Conservation (phyloP, 352 stramenopile species). For the Blastocystis sp. region DNA sequence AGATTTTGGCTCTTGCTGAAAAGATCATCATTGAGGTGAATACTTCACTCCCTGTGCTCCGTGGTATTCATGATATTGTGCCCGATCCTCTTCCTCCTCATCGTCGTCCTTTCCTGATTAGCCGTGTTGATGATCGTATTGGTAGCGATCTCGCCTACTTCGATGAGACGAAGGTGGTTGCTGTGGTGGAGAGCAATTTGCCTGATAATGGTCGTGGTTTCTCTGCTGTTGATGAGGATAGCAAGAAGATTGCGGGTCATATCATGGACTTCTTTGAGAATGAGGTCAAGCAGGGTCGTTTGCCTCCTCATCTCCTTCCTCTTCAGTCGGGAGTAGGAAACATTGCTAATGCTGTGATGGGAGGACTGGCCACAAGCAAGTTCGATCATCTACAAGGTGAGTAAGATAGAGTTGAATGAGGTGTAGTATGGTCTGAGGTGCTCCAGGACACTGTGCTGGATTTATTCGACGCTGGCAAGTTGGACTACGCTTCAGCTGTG, state of each 20-base stretch:
- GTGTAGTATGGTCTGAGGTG: conserved; percentile 66
- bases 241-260: conserved; percentile 61
- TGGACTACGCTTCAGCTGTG: conserved; percentile 63
- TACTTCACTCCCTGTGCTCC: conserved; percentile 55
- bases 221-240: conserved; percentile 58
- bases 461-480: conserved; percentile 54
- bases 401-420: not conserved
- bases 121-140: conserved; percentile 60
- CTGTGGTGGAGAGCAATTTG: conserved; percentile 59
- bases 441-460: conserved; percentile 66
- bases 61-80: conserved; percentile 67
- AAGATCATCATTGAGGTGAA: conserved; percentile 68
- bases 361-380: conserved; percentile 33
- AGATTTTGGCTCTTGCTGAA: conserved; percentile 62
- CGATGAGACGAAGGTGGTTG: conserved; percentile 65
- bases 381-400: conserved; percentile 63
- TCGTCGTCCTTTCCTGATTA: conserved; percentile 56
- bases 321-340: conserved; percentile 65
- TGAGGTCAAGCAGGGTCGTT: conserved; percentile 61
- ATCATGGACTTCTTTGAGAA: conserved; percentile 68
- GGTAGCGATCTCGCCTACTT: conserved; percentile 49
- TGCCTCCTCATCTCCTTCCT: conserved; percentile 53
- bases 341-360: conserved; percentile 64
- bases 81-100: conserved; percentile 35
- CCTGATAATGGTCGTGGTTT: conserved; percentile 66